A percentile compares a stretch with the other conserved stretches of the same genome.
Conservation (phyloP, 495 filamentous ascomycete genomes). For the Penicillium turbatum region DNA sequence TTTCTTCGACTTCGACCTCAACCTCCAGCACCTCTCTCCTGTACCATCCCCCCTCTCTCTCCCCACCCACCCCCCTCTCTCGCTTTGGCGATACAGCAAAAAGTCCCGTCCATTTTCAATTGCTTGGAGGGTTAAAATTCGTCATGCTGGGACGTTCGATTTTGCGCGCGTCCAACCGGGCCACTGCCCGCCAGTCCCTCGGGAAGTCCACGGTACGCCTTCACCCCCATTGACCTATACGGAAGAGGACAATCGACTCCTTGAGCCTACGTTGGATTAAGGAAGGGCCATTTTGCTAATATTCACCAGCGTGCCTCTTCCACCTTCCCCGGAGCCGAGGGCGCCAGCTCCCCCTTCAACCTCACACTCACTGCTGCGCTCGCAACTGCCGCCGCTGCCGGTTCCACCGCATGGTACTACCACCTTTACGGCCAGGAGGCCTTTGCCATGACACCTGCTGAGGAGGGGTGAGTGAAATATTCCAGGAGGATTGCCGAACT, state of each 20-base stretch:
- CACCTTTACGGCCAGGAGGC: conserved; percentile 86
- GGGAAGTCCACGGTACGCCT: conserved; percentile 49
- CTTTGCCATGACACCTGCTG: conserved; percentile 84
- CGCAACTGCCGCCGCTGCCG: conserved; percentile 78
- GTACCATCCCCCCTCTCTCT: conserved; percentile 25
- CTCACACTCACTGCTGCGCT: conserved; percentile 77
- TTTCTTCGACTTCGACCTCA: conserved; percentile 41
- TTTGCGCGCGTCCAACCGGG: conserved; percentile 75
- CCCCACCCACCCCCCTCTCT: conserved; percentile 30
- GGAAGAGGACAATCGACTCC: conserved; percentile 31
- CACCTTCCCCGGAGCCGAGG: conserved; percentile 45
- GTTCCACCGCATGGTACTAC: conserved; percentile 91
- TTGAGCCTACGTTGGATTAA: neutral
- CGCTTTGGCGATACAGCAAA: conserved; percentile 27
- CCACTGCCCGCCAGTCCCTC: conserved; percentile 53
- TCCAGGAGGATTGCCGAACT: conserved; percentile 5
- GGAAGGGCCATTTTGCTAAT: conserved; percentile 24
- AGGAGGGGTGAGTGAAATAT: conserved; percentile 83
- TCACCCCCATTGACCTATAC: conserved; percentile 31
- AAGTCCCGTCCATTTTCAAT: conserved; percentile 31
- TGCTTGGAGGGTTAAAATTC: conserved; percentile 41
- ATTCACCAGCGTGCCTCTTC: conserved; percentile 42
- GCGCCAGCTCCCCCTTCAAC: conserved; percentile 49
- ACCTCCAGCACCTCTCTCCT: conserved; percentile 38
- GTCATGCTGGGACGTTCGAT: conserved; percentile 83